Conservation (phyloP, 2,329 filamentous ascomycete species). For the Nakataea oryzae region DNA sequence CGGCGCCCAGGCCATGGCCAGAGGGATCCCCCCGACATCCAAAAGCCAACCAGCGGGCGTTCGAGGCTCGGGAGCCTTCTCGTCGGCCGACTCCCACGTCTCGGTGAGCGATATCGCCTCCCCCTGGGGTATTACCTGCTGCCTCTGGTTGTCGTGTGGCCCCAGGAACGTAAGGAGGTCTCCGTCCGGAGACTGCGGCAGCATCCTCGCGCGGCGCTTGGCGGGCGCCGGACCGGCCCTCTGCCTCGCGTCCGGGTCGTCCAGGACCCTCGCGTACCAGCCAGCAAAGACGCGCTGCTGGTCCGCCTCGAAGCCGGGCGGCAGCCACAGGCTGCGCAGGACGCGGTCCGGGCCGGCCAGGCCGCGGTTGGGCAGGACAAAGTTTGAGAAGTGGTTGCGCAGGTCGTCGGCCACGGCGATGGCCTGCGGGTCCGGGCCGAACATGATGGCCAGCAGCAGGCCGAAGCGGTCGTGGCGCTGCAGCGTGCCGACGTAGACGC, state of each 20-base stretch:
- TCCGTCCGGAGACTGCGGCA: slow-evolving; percentile 9
- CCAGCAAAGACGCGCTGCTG: slow-evolving; percentile 18
- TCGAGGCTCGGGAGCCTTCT: slow-evolving; percentile 4
- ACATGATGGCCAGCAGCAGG: slow-evolving; percentile 28
- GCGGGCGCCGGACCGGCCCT: slow-evolving; percentile 9
- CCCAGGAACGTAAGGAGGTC: slow-evolving; percentile 16
- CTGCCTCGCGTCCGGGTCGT: slow-evolving; percentile 9
- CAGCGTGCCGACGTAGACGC: slow-evolving; percentile 25
- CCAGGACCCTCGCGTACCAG: slow-evolving; percentile 16
- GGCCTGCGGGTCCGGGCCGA: slow-evolving; percentile 25
- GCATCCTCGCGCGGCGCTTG: slow-evolving; percentile 6
- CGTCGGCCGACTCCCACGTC: slow-evolving; percentile 8
- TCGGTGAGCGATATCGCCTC: slow-evolving; percentile 7
- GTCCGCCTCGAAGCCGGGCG: slow-evolving; percentile 21
- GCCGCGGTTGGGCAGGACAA: slow-evolving; percentile 24
- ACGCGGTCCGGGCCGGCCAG: slow-evolving; percentile 14
- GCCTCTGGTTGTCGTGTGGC: slow-evolving; percentile 14
- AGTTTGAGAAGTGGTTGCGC: slow-evolving; percentile 29
- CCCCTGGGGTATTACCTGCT: slow-evolving; percentile 11
- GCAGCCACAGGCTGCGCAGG: slow-evolving; percentile 28
- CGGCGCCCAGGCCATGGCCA: slow-evolving; percentile 43
- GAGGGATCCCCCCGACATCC: slow-evolving; percentile 41
- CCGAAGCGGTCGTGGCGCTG: slow-evolving; percentile 22
- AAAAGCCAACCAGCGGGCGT: slow-evolving; percentile 37
- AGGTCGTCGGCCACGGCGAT: slow-evolving; percentile 25